These are phyloP conservation scores for Dissophora ornata DNA, from an alignment of 192 early-diverging fungal species.

Conservation along the genomic window DNA sequence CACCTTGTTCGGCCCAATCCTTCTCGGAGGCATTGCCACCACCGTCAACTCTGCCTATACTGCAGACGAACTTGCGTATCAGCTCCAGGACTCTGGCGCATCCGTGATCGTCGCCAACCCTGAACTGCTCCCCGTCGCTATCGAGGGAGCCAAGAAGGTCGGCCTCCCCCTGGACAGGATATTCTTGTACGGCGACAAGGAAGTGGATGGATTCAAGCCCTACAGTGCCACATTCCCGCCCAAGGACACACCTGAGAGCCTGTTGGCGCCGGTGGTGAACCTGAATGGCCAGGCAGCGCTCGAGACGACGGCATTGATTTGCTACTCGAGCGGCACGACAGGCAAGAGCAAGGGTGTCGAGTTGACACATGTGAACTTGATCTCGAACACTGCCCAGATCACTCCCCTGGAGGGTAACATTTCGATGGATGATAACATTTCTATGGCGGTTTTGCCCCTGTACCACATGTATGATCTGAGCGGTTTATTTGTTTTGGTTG, in stretches of 20 bases:
- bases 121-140: slow-evolving; percentile 39
- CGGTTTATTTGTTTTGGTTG: not conserved
- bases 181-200: slow-evolving; percentile 59
- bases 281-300: slow-evolving; percentile 32
- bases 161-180: slow-evolving; percentile 53
- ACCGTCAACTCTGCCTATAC: slow-evolving; percentile 88
- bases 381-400: slow-evolving; percentile 77
- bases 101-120: slow-evolving; percentile 70
- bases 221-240: slow-evolving; percentile 38
- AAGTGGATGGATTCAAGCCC: slow-evolving; percentile 42
- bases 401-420: slow-evolving; percentile 55
- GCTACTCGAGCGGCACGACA: slow-evolving; percentile 74
- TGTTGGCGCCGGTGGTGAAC: slow-evolving; percentile 18
- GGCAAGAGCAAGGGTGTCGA: slow-evolving; percentile 87
- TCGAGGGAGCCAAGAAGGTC: slow-evolving; percentile 44
- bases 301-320: slow-evolving; percentile 66
- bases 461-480: slow-evolving; percentile 76
- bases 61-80: slow-evolving; percentile 76
- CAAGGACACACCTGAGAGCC: slow-evolving; percentile 21
- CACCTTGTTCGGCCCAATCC: slow-evolving; percentile 29
- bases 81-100: slow-evolving; percentile 76
- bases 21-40: slow-evolving; percentile 72
- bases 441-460: slow-evolving; percentile 77
- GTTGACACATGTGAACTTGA: slow-evolving; percentile 84
- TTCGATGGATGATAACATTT: slow-evolving; percentile 25